A percentile compares a stretch with the other conserved stretches of the same genome.
These are phyloP conservation scores for Blastosporella zonata DNA, from an alignment of 1,284 basidiomycete genomes.

Conservation along the genomic window DNA sequence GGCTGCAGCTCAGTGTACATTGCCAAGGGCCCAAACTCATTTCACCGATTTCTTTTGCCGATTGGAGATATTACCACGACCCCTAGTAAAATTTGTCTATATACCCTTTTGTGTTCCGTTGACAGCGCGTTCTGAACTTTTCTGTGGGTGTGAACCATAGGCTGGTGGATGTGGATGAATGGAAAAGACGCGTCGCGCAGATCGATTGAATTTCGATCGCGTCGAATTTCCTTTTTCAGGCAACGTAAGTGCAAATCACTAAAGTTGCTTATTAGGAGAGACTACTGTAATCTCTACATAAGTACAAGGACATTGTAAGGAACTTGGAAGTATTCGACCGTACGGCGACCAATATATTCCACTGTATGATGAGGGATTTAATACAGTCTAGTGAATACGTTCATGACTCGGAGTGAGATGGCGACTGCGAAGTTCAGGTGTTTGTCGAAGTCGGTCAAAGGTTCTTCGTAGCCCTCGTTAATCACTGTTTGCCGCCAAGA, in stretches of 20 bases:
- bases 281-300: no score
- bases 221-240: neutral
- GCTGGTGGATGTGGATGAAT: neutral
- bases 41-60: neutral
- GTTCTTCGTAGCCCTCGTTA: neutral
- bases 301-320: no score
- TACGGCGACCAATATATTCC: no score
- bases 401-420: neutral
- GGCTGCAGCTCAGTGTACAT: no score
- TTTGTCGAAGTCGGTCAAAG: neutral
- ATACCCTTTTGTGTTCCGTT: neutral
- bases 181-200: conserved; percentile 1
- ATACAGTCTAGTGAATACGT: no score
- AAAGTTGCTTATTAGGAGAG: no score
- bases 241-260: neutral
- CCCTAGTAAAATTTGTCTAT: neutral
- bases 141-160: neutral
- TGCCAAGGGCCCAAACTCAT: no score
- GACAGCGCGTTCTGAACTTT: neutral
- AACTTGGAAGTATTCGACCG: no score
- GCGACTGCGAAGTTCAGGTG: no score
- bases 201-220: conserved; percentile 3
- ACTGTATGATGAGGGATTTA: no score
- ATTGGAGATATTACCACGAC: conserved; percentile 2
- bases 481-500: neutral